Conservation (phyloP, 371 early-diverging fungal species). For the Mortierella sp. region DNA sequence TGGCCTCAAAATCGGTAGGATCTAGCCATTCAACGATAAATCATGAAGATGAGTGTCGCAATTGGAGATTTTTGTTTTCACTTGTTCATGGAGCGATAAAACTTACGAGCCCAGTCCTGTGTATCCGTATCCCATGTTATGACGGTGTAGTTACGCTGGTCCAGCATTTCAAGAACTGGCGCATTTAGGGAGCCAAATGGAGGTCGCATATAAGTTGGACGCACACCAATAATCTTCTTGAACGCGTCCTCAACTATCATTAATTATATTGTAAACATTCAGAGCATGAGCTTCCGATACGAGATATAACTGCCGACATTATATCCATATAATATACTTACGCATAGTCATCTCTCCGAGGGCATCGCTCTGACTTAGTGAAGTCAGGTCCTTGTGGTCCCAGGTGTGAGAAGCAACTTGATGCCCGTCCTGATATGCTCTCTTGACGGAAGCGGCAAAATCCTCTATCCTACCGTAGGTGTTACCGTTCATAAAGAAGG, state of each 20-base stretch:
- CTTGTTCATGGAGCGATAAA: background rate
- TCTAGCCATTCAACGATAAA: background rate
- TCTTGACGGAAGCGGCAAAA: slow-evolving; percentile 57
- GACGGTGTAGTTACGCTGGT: slow-evolving; percentile 60
- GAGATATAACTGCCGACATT: too few species aligned
- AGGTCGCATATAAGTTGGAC: slow-evolving; percentile 54
- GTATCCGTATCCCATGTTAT: slow-evolving; percentile 65
- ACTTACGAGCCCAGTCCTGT: slow-evolving; percentile 54
- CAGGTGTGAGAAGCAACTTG: slow-evolving; percentile 61
- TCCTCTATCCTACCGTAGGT: slow-evolving; percentile 50
- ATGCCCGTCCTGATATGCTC: slow-evolving; percentile 63
- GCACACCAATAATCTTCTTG: slow-evolving; percentile 19
- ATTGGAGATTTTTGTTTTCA: background rate
- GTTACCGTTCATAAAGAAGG: slow-evolving; percentile 78
- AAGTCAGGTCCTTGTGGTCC: slow-evolving; percentile 57
- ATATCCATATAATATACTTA: background rate
- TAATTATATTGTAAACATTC: background rate
- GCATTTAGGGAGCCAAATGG: slow-evolving; percentile 60
- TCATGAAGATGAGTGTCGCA: background rate
- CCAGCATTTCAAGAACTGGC: slow-evolving; percentile 48
- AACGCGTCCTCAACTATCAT: slow-evolving; percentile 23
- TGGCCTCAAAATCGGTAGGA: slow-evolving; percentile 14
- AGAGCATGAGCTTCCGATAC: background rate
- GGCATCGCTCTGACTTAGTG: slow-evolving; percentile 2
- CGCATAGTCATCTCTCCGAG: slow-evolving; percentile 4